Percentiles rank a stretch among this genome's conserved stretches.
Evolutionary conservation across 805 yeast genomes (phyloP).

Genomic region (Yamadazyma sp.): DNA sequence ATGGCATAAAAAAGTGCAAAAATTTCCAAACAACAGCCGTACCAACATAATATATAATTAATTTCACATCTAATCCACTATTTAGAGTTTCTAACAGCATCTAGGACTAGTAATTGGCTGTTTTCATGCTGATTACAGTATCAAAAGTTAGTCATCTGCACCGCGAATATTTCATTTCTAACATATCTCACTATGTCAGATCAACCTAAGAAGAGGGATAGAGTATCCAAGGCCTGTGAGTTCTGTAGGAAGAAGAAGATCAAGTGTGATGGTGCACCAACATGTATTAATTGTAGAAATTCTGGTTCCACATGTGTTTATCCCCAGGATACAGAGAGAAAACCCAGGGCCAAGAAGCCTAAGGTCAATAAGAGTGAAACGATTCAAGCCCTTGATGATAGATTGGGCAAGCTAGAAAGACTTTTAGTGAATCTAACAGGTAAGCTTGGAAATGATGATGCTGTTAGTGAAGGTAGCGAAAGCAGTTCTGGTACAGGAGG

Average conservation of each 20-base stretch:
- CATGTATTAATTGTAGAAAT: slow-evolving; percentile 31
- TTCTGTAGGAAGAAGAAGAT: slow-evolving; percentile 33
- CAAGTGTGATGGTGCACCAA: slow-evolving; percentile 35
- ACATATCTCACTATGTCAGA: no score
- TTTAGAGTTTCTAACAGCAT: no score
- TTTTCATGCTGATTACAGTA: no score
- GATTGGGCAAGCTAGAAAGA: slow-evolving; percentile 11
- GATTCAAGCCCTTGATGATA: slow-evolving; percentile 8
- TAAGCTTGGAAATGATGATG: slow-evolving; percentile 6
- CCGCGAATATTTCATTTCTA: no score
- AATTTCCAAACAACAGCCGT: no score
- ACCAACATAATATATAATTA: no score
- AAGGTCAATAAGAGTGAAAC: slow-evolving; percentile 7
- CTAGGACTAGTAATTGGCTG: no score
- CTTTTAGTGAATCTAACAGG: slow-evolving; percentile 7
- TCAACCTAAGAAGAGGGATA: slow-evolving; percentile 20
- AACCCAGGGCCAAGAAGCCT: slow-evolving; percentile 5
- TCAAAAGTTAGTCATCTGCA: no score
- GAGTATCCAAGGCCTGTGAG: slow-evolving; percentile 38
- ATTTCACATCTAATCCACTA: no score
- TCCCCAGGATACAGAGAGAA: slow-evolving; percentile 14
- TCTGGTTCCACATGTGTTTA: slow-evolving; percentile 28
- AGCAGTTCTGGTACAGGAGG: neutral
- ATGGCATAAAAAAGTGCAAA: no score
- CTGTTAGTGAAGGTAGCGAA: neutral